These are phyloP conservation scores for Nemania diffusa DNA, from an alignment of 2,329 filamentous ascomycete genomes.

Conservation along the genomic window DNA sequence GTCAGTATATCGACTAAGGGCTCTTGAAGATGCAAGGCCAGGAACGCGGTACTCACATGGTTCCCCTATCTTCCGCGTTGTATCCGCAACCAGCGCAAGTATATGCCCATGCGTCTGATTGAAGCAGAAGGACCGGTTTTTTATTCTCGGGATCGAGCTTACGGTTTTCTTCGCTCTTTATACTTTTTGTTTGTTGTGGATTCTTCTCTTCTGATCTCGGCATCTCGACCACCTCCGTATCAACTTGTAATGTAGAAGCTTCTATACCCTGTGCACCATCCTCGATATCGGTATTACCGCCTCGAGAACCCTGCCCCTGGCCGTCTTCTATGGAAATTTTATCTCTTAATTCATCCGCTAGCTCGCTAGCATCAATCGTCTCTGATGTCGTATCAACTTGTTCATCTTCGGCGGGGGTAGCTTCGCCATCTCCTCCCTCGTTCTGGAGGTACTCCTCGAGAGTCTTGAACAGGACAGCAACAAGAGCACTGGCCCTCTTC, in stretches of 20 bases:
- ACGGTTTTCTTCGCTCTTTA: neutral
- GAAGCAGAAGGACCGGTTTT: constrained; percentile 11
- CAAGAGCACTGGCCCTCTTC: constrained; percentile 6
- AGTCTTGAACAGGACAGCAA: constrained; percentile 11
- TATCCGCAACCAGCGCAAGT: constrained; percentile 13
- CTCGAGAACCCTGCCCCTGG: neutral
- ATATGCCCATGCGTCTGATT: constrained; percentile 10
- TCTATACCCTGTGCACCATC: neutral
- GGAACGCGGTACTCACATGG: neutral
- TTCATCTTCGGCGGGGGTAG: neutral
- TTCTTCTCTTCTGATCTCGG: neutral
- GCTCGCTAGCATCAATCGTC: neutral
- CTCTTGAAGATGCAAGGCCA: neutral
- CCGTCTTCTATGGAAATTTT: neutral
- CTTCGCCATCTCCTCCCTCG: neutral
- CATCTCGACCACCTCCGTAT: neutral
- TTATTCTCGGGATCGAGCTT: neutral
- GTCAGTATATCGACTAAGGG: neutral
- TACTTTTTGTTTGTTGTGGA: neutral
- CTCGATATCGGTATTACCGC: neutral
- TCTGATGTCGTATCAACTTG: neutral
- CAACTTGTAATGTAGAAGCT: neutral
- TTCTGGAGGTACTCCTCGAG: constrained; percentile 11
- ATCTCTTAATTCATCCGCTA: neutral
- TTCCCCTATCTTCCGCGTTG: constrained; percentile 10